A percentile compares a stretch with the other conserved stretches of the same genome.
Evolutionary conservation across 495 filamentous ascomycete species (phyloP).

Genomic region (Hyaloscypha hepaticicola): DNA sequence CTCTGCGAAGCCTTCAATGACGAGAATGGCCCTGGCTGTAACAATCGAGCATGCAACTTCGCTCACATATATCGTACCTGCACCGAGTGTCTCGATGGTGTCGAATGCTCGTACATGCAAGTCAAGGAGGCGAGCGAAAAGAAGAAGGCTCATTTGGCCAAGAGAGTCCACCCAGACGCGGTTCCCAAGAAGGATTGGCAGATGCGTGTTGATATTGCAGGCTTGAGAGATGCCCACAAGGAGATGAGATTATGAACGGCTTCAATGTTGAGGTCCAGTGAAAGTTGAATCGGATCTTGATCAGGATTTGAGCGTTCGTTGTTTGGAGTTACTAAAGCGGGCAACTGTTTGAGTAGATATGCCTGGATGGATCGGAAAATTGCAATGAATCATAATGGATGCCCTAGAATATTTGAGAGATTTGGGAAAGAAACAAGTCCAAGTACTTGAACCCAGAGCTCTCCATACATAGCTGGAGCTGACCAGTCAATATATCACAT

Average conservation of each 20-base stretch:
- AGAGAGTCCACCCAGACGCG: background rate
- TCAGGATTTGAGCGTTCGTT: background rate
- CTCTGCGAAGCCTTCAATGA: background rate
- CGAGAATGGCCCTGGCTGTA: background rate
- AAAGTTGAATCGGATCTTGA: background rate
- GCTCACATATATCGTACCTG: background rate
- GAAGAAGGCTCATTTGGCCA: background rate
- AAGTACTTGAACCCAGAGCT: too few relatives aligned
- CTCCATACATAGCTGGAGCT: too few relatives aligned
- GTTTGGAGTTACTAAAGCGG: background rate
- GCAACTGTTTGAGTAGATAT: background rate
- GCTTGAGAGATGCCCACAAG: background rate
- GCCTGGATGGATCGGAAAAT: background rate
- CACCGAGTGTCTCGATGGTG: background rate
- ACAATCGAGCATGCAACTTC: background rate
- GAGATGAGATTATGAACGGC: background rate
- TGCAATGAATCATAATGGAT: background rate
- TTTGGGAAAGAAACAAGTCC: too few relatives aligned
- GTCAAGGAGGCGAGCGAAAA: background rate
- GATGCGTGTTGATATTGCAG: background rate
- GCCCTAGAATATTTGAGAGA: background rate
- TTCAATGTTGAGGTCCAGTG: background rate
- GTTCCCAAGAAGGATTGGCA: background rate
- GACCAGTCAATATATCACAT: too few relatives aligned
- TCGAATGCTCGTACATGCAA: background rate